phyloP scores from a whole-genome alignment of 2,329 filamentous ascomycete species.

The Seiridium unicorne region DNA sequence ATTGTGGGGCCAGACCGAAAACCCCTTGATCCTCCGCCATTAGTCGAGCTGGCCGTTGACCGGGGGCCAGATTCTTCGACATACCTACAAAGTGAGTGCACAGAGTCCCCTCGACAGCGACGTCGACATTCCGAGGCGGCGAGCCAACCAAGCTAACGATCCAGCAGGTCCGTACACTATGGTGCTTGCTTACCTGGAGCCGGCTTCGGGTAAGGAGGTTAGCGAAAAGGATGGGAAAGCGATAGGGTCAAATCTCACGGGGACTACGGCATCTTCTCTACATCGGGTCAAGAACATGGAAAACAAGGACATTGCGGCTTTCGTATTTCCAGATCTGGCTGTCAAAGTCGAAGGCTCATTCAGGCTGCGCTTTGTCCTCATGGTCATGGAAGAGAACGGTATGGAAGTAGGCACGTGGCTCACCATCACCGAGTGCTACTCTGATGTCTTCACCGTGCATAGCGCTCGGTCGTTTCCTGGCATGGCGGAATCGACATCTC shows the following conservation, averaged over 20 bases:
- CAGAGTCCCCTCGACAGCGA: neutral
- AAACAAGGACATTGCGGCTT: constrained; percentile 79
- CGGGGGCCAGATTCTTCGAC: neutral
- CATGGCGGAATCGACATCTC: constrained; percentile 76
- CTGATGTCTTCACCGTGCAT: constrained; percentile 66
- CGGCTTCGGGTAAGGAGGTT: constrained; percentile 31
- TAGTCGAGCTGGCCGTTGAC: constrained; percentile 61
- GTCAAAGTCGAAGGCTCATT: constrained; percentile 72
- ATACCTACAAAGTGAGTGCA: neutral
- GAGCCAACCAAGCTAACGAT: too few species aligned
- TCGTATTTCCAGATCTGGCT: constrained; percentile 87
- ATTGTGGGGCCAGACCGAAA: constrained; percentile 63
- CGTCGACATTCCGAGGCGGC: too few species aligned
- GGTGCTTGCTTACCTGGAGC: constrained; percentile 24
- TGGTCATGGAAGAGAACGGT: constrained; percentile 54
- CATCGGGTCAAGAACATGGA: constrained; percentile 78
- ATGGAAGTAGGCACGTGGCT: constrained; percentile 24
- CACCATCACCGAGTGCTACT: constrained; percentile 44
- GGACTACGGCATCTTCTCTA: constrained; percentile 76
- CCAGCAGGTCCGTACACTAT: neutral
- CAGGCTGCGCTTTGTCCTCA: constrained; percentile 74
- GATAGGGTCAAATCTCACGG: constrained; percentile 52
- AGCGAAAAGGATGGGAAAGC: constrained; percentile 38
- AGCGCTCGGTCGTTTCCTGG: constrained; percentile 72
- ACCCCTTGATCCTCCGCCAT: constrained; percentile 83